A percentile compares a stretch with the other conserved stretches of the same genome.
Conservation (phyloP, 2,329 filamentous ascomycete genomes). For the Phialophora macrospora region DNA sequence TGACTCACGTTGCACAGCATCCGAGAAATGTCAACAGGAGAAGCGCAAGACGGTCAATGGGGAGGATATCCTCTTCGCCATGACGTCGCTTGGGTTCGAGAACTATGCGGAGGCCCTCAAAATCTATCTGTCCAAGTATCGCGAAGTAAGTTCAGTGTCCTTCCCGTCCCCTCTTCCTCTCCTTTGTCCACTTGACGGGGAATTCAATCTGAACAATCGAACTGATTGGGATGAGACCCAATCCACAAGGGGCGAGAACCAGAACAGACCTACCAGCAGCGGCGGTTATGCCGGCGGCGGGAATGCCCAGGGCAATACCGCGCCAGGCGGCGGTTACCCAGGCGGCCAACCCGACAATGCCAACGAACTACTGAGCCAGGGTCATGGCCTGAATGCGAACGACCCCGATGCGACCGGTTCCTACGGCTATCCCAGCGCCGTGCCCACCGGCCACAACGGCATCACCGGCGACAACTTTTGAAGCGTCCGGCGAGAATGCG, state of each 20-base stretch:
- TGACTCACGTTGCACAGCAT: slow-evolving; percentile 64
- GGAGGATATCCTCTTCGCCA: slow-evolving; percentile 97
- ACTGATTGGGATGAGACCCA: slow-evolving; percentile 71
- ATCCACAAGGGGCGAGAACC: slow-evolving; percentile 72
- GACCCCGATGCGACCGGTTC: slow-evolving; percentile 51
- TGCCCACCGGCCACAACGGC: slow-evolving; percentile 54
- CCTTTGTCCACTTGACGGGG: slow-evolving; percentile 44
- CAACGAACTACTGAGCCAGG: slow-evolving; percentile 53
- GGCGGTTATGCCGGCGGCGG: slow-evolving; percentile 46
- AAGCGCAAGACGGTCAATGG: slow-evolving; percentile 99
- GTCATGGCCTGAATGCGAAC: slow-evolving; percentile 48
- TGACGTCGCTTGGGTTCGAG: slow-evolving; percentile 98
- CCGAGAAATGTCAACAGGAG: slow-evolving; percentile 98
- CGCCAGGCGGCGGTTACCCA: slow-evolving; percentile 43
- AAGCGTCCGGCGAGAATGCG: slow-evolving; percentile 36
- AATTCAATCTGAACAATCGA: slow-evolving; percentile 54
- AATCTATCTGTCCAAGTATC: slow-evolving; percentile 96
- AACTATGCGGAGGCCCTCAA: slow-evolving; percentile 98
- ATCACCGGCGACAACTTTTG: slow-evolving; percentile 52
- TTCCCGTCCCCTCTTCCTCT: slow-evolving; percentile 31
- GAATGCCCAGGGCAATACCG: slow-evolving; percentile 41
- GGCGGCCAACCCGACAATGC: slow-evolving; percentile 49
- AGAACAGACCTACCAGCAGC: slow-evolving; percentile 61
- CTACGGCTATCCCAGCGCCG: slow-evolving; percentile 55
- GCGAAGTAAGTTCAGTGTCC: slow-evolving; percentile 75